Base-by-base conservation (phyloP, 208 protist genomes). In the Crithidia bombi region DNA sequence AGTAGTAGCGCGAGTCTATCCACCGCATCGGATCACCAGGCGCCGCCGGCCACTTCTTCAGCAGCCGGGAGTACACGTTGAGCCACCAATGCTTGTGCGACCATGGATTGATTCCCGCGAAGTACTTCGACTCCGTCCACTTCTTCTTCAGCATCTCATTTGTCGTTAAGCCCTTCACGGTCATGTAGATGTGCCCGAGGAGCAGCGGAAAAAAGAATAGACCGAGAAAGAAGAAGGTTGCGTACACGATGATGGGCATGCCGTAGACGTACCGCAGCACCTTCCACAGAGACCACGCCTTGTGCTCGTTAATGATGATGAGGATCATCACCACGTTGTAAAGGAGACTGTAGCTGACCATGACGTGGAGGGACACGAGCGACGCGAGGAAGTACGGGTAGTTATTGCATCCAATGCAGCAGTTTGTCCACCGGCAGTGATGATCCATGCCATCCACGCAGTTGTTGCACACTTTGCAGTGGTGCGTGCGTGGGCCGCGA, bases 381-480 rank as follows among this genome's bases (percentile, higher is more conserved):
- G 64, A 61, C 38, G 50, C 49, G 33, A 85, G 65, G 64, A 93
- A 93, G 56, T 65, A 84, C 28, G 59, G 54, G 56, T 91, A 91
- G 75, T 93, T 93, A 59, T 79, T 69, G 28, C 65, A 59, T 10
- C 87, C 87, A 11, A 91, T 78, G 68, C 85, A 90, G 46, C 73
- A 85, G 35, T 82, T 82, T 21, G 78, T 88, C 87, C 87, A 91
- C 10, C 50, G 54, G 61, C 87, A 91, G 67, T 93, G 87, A 52
- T 91, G 85, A 64, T 93, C 85, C 47, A 89, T 73, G 35, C 71
- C 69, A 49, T 90, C 84, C 2, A 91, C 80, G 36, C 85, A 93
- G 61, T 70, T 77, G 44, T 87, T 64, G 71, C 87, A 93, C 43
- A 78, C 59, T 44, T 62, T 66, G 67, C 85, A 93, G 70, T 93